phyloP scores from a whole-genome alignment of 768 basidiomycete species.

The Trametes elegans region DNA sequence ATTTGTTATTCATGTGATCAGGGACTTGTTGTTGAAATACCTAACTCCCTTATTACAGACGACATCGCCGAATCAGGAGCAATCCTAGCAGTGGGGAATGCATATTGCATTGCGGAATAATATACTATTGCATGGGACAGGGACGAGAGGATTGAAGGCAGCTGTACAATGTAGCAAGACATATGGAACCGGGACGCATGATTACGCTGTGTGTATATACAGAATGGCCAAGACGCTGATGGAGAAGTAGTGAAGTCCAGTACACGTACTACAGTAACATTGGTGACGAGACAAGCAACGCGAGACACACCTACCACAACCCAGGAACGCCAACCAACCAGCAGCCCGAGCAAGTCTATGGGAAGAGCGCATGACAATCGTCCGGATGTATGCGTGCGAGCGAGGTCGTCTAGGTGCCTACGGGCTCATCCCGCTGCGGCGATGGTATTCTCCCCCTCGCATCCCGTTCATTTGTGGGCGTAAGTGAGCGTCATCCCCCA shows the following conservation, averaged over 20 bases:
- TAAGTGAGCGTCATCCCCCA: conserved; percentile 4
- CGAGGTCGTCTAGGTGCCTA: background rate
- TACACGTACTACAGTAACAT: conserved; percentile 14
- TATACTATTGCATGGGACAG: conserved; percentile 10
- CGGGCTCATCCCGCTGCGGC: conserved; percentile 10
- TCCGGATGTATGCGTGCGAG: background rate
- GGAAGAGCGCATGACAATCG: background rate
- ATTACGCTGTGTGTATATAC: conserved; percentile 20
- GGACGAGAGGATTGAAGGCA: background rate
- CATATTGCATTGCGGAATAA: background rate
- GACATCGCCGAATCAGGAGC: too few species aligned
- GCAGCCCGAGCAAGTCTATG: conserved; percentile 13
- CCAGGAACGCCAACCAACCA: background rate
- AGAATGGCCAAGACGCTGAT: conserved; percentile 9
- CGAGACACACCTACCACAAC: conserved; percentile 1
- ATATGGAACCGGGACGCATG: background rate
- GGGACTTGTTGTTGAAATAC: background rate
- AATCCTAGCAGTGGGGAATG: background rate
- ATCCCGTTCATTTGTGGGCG: background rate
- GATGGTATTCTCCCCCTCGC: conserved; percentile 9
- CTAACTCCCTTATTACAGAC: background rate
- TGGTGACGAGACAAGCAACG: background rate
- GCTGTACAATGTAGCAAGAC: conserved; percentile 19
- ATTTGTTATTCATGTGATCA: too few species aligned
- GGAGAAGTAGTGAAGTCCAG: conserved; percentile 15